Evolutionary conservation across 2,329 filamentous ascomycete species (phyloP), one percentile per base, ranked within the genome.

Genomic region (Trichoderma semiorbis): DNA sequence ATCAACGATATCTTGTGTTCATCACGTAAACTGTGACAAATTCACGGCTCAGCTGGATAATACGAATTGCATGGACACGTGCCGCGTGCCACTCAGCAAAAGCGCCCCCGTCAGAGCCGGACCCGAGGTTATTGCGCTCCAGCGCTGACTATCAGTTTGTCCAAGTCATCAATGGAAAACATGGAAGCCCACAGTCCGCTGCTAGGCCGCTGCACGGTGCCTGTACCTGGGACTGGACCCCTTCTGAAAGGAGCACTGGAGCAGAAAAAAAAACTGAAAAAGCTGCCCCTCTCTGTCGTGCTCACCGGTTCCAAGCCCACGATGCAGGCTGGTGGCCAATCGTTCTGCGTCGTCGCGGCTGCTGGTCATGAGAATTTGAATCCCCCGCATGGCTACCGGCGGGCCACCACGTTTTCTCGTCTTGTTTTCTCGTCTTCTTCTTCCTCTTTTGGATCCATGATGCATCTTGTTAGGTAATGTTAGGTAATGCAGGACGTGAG

Each of bases 381-480:
- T 50, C 66, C 66, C 66, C 66, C 66, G 66, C 66, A 60, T 69
- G 66, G 66, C 66, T 62, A 69, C 39, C 32, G 36, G 47, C 66
- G 66, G 66, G 66, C 39, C 32, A 69, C 57, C 66, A 69, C 39
- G 66, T 62, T 69, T 64, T 39, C 57, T 26, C 16, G 30, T 63
- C 34, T 43, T 63, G 34, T 63, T 47, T 43, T 43, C 36, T 47
- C 34, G 1, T 43, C 14, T 3, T 43, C 24, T 1, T 63, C 61
- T 63, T 47, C 36, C 34, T 63, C 4, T 63, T 47, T 43, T 12
- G 58, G 58, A 18, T 34, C 47, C 62, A 65, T 14, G 58, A 26
- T 36, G 63, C 63, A 66, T 26, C 43, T 62, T 24, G 63, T 67
- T 67, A 67, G 64, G 64, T 67, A 67, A 67, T 24, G 63, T 67